phyloP scores from a whole-genome alignment of 192 early-diverging fungal species.

The Coemansia sp. region DNA sequence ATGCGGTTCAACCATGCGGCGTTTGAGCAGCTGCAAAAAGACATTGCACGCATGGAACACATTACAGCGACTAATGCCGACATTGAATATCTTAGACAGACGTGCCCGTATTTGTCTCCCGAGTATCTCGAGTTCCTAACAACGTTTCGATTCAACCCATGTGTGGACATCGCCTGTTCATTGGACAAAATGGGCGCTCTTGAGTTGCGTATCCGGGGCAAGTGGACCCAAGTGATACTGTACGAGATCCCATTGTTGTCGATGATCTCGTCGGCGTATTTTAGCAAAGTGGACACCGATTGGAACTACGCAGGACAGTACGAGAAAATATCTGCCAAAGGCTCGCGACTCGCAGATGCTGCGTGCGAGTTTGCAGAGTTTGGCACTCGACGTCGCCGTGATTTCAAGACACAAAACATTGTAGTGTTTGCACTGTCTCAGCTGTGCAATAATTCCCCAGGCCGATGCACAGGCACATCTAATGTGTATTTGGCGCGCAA shows the following conservation, averaged over 20 bases:
- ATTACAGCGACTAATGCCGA: constrained; percentile 23
- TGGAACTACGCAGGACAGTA: constrained; percentile 66
- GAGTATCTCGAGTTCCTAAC: constrained; percentile 63
- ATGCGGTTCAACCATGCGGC: constrained; percentile 46
- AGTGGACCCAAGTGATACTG: constrained; percentile 71
- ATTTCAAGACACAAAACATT: constrained; percentile 65
- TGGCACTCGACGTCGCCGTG: constrained; percentile 70
- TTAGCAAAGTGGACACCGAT: constrained; percentile 64
- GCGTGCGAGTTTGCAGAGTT: constrained; percentile 77
- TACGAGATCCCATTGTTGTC: constrained; percentile 75
- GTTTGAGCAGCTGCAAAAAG: constrained; percentile 47
- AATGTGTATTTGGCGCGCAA: constrained; percentile 69
- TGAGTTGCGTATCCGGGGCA: constrained; percentile 57
- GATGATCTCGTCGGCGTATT: constrained; percentile 70
- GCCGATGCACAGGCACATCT: constrained; percentile 64
- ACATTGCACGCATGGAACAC: constrained; percentile 34
- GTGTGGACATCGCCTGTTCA: constrained; percentile 13
- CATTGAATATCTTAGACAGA: constrained; percentile 43
- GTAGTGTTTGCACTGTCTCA: constrained; percentile 54
- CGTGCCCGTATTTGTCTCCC: constrained; percentile 58
- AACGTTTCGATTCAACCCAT: constrained; percentile 56
- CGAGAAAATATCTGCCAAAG: constrained; percentile 57
- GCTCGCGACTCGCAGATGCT: constrained; percentile 45
- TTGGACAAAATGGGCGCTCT: constrained; percentile 28
- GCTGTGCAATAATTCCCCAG: constrained; percentile 14